These are phyloP conservation scores for Chlorella sp. DNA, from an alignment of 139 green algal species.

Conservation along the genomic window DNA sequence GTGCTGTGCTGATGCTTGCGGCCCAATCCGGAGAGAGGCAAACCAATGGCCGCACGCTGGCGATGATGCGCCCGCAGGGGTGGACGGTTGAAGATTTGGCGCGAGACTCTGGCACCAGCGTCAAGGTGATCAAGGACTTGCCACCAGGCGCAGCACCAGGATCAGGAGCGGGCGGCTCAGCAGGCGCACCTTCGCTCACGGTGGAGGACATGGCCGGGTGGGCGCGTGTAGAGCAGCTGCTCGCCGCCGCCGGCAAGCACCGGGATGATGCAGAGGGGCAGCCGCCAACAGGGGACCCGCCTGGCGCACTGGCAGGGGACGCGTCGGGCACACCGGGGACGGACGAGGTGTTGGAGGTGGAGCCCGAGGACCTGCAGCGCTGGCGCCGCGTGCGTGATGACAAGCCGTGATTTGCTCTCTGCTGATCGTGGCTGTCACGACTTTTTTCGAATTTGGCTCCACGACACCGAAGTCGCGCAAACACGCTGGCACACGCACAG, in stretches of 20 bases:
- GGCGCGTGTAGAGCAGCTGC: not conserved
- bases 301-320: not conserved
- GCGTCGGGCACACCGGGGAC: not conserved
- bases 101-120: not conserved
- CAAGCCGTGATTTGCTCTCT: too few species aligned
- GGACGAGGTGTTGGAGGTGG: not conserved
- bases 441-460: too few species aligned
- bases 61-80: not conserved
- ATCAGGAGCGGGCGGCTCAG: not conserved
- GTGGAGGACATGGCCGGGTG: conserved; percentile 3
- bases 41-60: not conserved
- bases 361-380: not conserved
- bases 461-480: too few species aligned
- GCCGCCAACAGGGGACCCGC: not conserved
- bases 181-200: not conserved
- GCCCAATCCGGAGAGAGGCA: not conserved
- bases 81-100: not conserved
- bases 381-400: too few species aligned
- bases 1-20: not conserved
- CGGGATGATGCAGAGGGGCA: not conserved
- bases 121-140: not conserved
- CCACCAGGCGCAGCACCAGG: not conserved
- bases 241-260: too few species aligned
- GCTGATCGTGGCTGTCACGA: too few species aligned
- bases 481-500: too few species aligned